These are phyloP conservation scores for Penicillium odoratum DNA, from an alignment of 495 filamentous ascomycete species.

Conservation along the genomic window DNA sequence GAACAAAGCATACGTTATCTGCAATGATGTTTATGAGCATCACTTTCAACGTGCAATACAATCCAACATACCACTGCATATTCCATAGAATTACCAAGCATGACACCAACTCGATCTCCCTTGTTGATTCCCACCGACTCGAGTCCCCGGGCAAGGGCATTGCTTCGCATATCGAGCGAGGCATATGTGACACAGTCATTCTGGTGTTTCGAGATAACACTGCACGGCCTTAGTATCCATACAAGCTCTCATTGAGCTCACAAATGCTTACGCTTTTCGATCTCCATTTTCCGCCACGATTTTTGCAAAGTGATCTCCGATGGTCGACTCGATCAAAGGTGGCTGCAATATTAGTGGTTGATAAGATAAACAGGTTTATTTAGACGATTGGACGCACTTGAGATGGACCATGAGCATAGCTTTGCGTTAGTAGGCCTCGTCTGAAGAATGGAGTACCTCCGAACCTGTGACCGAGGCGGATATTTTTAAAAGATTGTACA, in stretches of 20 bases:
- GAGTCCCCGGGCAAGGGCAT: conserved; percentile 72
- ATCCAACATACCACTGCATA: conserved; percentile 62
- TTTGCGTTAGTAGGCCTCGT: conserved; percentile 46
- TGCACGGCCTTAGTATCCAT: conserved; percentile 24
- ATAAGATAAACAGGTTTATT: background rate
- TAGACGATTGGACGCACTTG: conserved; percentile 30
- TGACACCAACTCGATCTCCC: conserved; percentile 83
- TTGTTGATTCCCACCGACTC: conserved; percentile 73
- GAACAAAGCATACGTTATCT: conserved; percentile 82
- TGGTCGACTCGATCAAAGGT: conserved; percentile 69
- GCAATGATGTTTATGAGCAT: background rate
- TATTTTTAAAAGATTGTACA: conserved; percentile 8
- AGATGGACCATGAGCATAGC: conserved; percentile 45
- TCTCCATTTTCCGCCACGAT: conserved; percentile 74
- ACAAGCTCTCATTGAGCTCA: background rate
- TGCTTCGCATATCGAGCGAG: conserved; percentile 71
- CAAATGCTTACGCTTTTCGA: conserved; percentile 59
- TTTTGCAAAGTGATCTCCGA: conserved; percentile 76
- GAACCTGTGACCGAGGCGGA: conserved; percentile 6
- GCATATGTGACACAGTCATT: conserved; percentile 68
- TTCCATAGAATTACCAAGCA: conserved; percentile 81
- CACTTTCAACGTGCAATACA: background rate
- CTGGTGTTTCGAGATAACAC: conserved; percentile 67
- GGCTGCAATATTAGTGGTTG: conserved; percentile 48
- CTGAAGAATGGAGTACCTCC: background rate